A percentile compares a stretch with the other conserved stretches of the same genome.
Evolutionary conservation across 768 basidiomycete genomes (phyloP).

Genomic region (Mycena leptocephala): DNA sequence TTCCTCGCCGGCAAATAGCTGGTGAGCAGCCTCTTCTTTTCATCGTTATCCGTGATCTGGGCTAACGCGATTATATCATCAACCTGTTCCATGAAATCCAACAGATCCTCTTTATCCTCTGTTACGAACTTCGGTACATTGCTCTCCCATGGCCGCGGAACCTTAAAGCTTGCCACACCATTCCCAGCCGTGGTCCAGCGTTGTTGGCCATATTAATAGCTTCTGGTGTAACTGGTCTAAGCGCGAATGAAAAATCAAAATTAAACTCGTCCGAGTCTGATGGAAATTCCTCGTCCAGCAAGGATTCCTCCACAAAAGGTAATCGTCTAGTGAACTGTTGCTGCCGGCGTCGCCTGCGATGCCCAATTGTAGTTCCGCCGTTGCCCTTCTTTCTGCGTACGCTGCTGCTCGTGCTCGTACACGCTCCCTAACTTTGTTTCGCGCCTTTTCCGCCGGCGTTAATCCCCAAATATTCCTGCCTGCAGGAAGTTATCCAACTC

Average conservation of each 20-base stretch:
- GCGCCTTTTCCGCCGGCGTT: neutral
- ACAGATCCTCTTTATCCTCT: slow-evolving; percentile 25
- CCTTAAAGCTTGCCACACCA: slow-evolving; percentile 17
- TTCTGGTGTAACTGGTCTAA: slow-evolving; percentile 15
- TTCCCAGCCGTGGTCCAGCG: neutral
- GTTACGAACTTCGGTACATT: slow-evolving; percentile 26
- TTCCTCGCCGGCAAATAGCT: too few relatives aligned
- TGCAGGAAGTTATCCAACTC: neutral
- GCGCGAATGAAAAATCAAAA: neutral
- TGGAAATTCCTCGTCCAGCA: neutral
- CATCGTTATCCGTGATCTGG: too few relatives aligned
- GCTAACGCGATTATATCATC: too few relatives aligned
- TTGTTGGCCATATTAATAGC: slow-evolving; percentile 5
- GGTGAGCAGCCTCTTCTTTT: too few relatives aligned
- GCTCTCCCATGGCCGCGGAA: slow-evolving; percentile 26
- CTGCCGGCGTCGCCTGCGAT: neutral
- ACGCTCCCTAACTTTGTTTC: slow-evolving; percentile 3
- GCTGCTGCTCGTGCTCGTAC: neutral
- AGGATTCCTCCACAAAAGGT: neutral
- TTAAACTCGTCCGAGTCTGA: slow-evolving; percentile 9
- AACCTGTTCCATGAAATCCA: too few relatives aligned
- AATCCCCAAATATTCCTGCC: neutral
- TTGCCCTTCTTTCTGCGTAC: neutral
- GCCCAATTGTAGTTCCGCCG: neutral
- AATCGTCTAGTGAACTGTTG: neutral